Percentiles rank a stretch among this genome's conserved stretches.
Evolutionary conservation across 2,329 filamentous ascomycete genomes (phyloP).

Genomic region (Ceratocystis harringtonii): DNA sequence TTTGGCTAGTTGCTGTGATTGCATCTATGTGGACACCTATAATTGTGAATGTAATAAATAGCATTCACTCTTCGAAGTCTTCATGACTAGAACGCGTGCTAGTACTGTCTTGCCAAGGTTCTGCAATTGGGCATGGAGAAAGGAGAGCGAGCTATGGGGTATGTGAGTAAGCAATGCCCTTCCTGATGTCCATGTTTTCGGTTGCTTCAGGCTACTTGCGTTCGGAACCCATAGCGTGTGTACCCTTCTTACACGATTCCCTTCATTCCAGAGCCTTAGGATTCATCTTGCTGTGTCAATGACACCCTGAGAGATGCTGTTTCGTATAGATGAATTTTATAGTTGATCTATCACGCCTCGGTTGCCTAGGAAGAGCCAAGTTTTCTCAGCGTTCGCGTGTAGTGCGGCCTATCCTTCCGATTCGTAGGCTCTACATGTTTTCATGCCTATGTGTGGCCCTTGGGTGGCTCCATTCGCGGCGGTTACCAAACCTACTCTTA

Average conservation of each 20-base stretch:
- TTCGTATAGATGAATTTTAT: background rate
- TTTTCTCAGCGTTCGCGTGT: background rate
- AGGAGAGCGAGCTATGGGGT: too few relatives aligned
- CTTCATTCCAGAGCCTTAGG: background rate
- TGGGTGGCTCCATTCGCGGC: background rate
- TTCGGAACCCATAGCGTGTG: too few relatives aligned
- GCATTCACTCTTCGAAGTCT: too few relatives aligned
- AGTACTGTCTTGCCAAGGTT: too few relatives aligned
- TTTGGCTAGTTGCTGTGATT: too few relatives aligned
- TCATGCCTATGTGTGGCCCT: background rate
- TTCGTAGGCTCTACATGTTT: background rate
- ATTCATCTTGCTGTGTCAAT: background rate
- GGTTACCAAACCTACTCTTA: background rate
- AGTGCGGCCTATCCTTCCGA: background rate
- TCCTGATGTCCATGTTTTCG: too few relatives aligned
- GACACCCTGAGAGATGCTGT: background rate
- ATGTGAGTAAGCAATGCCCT: too few relatives aligned
- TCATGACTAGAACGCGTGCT: too few relatives aligned
- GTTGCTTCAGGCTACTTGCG: too few relatives aligned
- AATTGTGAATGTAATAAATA: too few relatives aligned
- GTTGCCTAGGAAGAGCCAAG: background rate
- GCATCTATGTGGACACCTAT: too few relatives aligned
- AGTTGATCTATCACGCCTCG: background rate
- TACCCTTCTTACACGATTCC: background rate
- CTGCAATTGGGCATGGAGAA: too few relatives aligned